Evolutionary conservation across 2,329 filamentous ascomycete genomes (phyloP).

Genomic region (Venturia oleaginea): DNA sequence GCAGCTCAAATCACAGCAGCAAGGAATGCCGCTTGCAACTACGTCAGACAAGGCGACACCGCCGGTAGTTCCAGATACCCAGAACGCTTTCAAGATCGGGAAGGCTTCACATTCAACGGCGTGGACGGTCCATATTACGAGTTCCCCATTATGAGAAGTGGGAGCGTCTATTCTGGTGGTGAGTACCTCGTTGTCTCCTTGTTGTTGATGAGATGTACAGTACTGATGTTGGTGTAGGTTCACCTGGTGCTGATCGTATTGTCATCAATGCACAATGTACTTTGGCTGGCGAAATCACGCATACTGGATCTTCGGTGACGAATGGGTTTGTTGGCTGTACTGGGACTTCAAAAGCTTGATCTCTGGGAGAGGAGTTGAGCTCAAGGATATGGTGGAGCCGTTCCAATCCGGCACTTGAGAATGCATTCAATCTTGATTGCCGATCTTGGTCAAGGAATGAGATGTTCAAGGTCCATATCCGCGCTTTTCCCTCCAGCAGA

Average conservation of each 20-base stretch:
- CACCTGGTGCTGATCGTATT: slow-evolving; percentile 58
- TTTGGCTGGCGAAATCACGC: slow-evolving; percentile 58
- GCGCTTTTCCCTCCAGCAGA: too few relatives aligned
- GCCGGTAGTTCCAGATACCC: slow-evolving; percentile 42
- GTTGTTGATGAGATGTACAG: slow-evolving; percentile 7
- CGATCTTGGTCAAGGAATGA: too few relatives aligned
- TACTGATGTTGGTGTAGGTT: slow-evolving; percentile 31
- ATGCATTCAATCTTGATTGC: too few relatives aligned
- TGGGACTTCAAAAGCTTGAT: slow-evolving; percentile 21
- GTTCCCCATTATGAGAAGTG: slow-evolving; percentile 48
- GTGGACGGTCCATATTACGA: slow-evolving; percentile 53
- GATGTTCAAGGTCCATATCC: too few relatives aligned
- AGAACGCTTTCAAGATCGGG: slow-evolving; percentile 52
- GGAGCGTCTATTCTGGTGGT: slow-evolving; percentile 47
- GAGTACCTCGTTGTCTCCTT: slow-evolving; percentile 19
- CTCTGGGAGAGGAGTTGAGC: background rate
- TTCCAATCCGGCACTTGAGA: too few relatives aligned
- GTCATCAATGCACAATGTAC: slow-evolving; percentile 49
- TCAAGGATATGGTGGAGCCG: too few relatives aligned
- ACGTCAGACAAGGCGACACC: slow-evolving; percentile 34
- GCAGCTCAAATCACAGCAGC: slow-evolving; percentile 35
- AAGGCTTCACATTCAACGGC: slow-evolving; percentile 50
- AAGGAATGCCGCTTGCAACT: slow-evolving; percentile 41
- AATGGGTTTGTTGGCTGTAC: slow-evolving; percentile 60
- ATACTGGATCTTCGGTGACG: slow-evolving; percentile 54